Conservation (phyloP, 2,329 filamentous ascomycete genomes). For the Phialocephala sp. region DNA sequence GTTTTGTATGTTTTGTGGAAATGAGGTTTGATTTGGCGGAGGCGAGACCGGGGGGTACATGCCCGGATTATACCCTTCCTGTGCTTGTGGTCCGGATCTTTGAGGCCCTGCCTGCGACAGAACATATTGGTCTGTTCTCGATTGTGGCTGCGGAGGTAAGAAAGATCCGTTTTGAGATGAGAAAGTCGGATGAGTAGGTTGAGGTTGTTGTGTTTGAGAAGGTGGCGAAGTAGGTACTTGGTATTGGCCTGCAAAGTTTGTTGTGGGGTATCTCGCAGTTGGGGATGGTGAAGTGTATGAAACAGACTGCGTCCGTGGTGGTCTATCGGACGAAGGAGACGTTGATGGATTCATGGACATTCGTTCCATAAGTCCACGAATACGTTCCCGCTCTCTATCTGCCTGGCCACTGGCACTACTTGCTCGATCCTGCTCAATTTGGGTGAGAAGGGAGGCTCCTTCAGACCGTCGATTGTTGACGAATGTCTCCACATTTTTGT, state of each 20-base stretch:
- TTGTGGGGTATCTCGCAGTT: constrained; percentile 56
- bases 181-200: constrained; percentile 50
- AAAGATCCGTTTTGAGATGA: constrained; percentile 45
- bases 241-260: constrained; percentile 62
- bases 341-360: constrained; percentile 80
- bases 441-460: constrained; percentile 84
- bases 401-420: constrained; percentile 48
- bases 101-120: constrained; percentile 48
- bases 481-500: constrained; percentile 96
- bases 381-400: constrained; percentile 82
- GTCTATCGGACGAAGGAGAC: constrained; percentile 48
- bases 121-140: constrained; percentile 43
- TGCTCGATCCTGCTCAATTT: constrained; percentile 61
- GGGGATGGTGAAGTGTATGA: constrained; percentile 45
- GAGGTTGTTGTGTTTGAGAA: constrained; percentile 43
- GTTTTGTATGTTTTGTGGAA: constrained; percentile 38
- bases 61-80: constrained; percentile 51
- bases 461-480: constrained; percentile 93
- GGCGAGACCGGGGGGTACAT: constrained; percentile 56
- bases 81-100: constrained; percentile 58
- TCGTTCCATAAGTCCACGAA: constrained; percentile 91
- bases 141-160: constrained; percentile 37
- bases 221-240: constrained; percentile 63
- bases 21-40: constrained; percentile 61
- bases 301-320: constrained; percentile 41